These are phyloP conservation scores for Xylaria scruposa DNA, from an alignment of 495 filamentous ascomycete genomes.

Conservation along the genomic window DNA sequence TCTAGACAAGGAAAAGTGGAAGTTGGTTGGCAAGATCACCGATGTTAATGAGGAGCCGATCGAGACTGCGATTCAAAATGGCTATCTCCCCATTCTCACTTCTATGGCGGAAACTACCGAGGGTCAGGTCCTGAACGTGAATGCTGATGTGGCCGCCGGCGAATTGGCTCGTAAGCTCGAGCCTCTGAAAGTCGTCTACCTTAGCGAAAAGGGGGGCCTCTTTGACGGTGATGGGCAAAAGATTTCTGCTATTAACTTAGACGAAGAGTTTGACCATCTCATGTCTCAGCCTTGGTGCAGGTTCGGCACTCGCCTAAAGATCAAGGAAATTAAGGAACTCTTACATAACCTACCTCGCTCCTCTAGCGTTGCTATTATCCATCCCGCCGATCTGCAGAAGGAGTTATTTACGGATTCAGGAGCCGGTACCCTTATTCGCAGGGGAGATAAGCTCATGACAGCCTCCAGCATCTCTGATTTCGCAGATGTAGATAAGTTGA, in stretches of 20 bases:
- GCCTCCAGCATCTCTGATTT: constrained; percentile 79
- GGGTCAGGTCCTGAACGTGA: constrained; percentile 96
- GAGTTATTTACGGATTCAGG: constrained; percentile 96
- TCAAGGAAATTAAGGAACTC: constrained; percentile 97
- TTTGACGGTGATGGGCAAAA: constrained; percentile 95
- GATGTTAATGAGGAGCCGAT: constrained; percentile 91
- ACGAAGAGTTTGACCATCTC: constrained; percentile 94
- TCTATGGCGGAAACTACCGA: constrained; percentile 96
- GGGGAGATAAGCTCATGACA: constrained; percentile 87
- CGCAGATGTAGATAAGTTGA: constrained; percentile 75
- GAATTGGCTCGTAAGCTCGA: constrained; percentile 89
- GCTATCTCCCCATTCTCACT: constrained; percentile 92
- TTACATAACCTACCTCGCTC: constrained; percentile 85
- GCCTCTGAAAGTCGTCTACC: constrained; percentile 96
- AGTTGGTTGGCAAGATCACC: constrained; percentile 94
- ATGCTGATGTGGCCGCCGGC: constrained; percentile 95
- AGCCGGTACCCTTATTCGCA: constrained; percentile 91
- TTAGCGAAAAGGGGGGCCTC: constrained; percentile 95
- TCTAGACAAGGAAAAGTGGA: constrained; percentile 91
- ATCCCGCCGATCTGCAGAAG: constrained; percentile 92
- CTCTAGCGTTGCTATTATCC: constrained; percentile 97
- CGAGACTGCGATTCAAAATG: constrained; percentile 88
- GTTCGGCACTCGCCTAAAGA: constrained; percentile 95
- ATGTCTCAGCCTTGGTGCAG: constrained; percentile 97
- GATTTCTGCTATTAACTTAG: constrained; percentile 96